These are phyloP conservation scores for Aureobasidium mangrovei DNA, from an alignment of 2,329 filamentous ascomycete species.

Conservation along the genomic window DNA sequence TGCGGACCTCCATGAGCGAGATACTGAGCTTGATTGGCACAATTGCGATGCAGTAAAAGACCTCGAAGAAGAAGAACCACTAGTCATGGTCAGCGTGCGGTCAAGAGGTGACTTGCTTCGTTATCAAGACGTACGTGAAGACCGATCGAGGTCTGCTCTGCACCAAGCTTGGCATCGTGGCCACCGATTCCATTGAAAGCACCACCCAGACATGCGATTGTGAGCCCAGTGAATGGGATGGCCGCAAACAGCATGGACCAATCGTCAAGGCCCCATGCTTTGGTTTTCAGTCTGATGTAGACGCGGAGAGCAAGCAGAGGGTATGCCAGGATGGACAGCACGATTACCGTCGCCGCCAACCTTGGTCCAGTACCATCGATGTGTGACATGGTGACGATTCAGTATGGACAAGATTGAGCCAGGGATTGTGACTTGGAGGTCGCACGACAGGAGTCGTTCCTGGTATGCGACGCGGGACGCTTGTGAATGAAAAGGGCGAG, in stretches of 20 bases:
- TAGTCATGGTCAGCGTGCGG: constrained; percentile 16
- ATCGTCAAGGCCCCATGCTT: constrained; percentile 14
- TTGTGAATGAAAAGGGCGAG: neutral
- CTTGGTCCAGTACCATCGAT: neutral
- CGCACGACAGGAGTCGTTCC: neutral
- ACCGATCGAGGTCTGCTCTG: constrained; percentile 17
- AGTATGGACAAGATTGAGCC: neutral
- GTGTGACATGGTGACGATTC: neutral
- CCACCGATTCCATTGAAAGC: constrained; percentile 28
- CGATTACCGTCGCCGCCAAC: constrained; percentile 8
- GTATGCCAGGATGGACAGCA: constrained; percentile 5
- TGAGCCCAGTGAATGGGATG: constrained; percentile 22
- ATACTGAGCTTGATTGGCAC: constrained; percentile 32
- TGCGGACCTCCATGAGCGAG: constrained; percentile 29
- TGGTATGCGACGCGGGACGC: neutral
- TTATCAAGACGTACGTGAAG: constrained; percentile 19
- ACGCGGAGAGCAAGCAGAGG: constrained; percentile 3
- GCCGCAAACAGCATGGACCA: constrained; percentile 10
- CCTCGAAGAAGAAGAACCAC: constrained; percentile 32
- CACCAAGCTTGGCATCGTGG: constrained; percentile 21
- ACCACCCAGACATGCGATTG: constrained; percentile 23
- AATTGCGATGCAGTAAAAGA: constrained; percentile 30
- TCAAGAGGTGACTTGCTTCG: neutral
- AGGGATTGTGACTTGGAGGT: neutral
- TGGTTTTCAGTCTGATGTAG: constrained; percentile 7